Evolutionary conservation across 2,329 filamentous ascomycete species (phyloP), one percentile per base, ranked within the genome.

Genomic region (Aspergillus pseudoviridinutans): DNA sequence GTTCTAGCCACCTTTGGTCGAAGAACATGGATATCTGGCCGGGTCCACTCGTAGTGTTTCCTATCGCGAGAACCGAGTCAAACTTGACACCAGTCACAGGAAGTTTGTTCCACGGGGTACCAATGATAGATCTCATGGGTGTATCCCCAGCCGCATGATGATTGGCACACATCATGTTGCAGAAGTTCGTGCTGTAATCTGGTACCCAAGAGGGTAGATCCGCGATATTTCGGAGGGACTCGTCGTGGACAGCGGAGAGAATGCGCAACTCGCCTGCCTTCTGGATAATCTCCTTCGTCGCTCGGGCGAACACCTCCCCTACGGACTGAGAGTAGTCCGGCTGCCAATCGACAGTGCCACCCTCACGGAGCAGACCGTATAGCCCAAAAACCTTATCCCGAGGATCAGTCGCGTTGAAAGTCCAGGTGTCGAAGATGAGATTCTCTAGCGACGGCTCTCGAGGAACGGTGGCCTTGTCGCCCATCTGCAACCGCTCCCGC

Each of bases 401-500:
- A 2, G 54, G 38, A 28, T 56, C 54, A 3, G 54, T 46, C 12
- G 54, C 24, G 25, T 29, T 25, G 24, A 56, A 56, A 17, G 54
- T 56, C 54, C 54, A 56, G 49, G 54, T 56, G 10, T 56, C 49
- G 20, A 56, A 56, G 20, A 56, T 17, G 8, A 56, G 49, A 42
- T 56, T 56, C 17, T 56, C 54, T 6, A 56, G 25, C 1, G 54
- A 46, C 3, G 46, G 6, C 24, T 35, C 9, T 20, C 49, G 49
- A 3, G 49, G 54, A 24, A 44, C 17, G 1, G 54, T 28, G 29
- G 54, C 54, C 22, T 51, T 14, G 4, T 56, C 49, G 27, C 38
- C 53, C 3, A 28, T 32, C 28, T 56, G 54, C 22, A 56, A 27
- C 5, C 54, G 54, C 7, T 52, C 54, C 1, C 49, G 49, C 54